Base-by-base conservation (phyloP, 2,329 filamentous ascomycete species). In the Claviceps digitariae region DNA sequence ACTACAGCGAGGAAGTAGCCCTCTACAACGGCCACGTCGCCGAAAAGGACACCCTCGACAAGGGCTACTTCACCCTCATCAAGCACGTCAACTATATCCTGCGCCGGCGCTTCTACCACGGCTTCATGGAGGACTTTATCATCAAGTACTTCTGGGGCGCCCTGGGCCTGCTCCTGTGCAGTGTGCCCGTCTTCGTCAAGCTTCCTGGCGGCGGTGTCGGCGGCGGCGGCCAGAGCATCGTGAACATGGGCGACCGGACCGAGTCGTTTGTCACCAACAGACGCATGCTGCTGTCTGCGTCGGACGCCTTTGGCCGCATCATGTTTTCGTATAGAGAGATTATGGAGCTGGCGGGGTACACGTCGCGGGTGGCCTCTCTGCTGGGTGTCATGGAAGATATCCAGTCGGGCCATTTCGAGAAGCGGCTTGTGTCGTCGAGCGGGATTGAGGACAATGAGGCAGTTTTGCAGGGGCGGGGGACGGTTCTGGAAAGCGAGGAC, bases 121-220 rank as follows among this genome's bases (percentile, higher is more conserved):
- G 90, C n/a, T 85, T 98, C 63, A 96, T 97, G 91, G 93, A 98
- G 67, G 93, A 98, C 68, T 98, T 96, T 69, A 89, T 97, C 54
- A 95, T 98, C 70, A 98, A 98, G 69, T 98, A 98, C 67, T 93
- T 97, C 70, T 98, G 93, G 93, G 93, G 93, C 43, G 91, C 93
- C 2, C 69, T 98, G 45, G 93, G 93, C 1, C 77, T 98, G 58
- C 69, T 95, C 58, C 82, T 98, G 10, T 98, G 93, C 74, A 94
- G 89, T 67, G 83, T 95, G 0, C 93, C 93, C 0, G 91, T 97
- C 2, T 98, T 98, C 68, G 87, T 98, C 75, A 91, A 91, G 68
- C 78, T 96, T 20, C 90, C 90, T 0, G 87, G 40, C n/a, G n/a
- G 41, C 9, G 38, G 40, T 0, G 87, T n/a, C n/a, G n/a, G 41